phyloP scores from a whole-genome alignment of 345 rosid genomes.

The Dimocarpus longan region DNA sequence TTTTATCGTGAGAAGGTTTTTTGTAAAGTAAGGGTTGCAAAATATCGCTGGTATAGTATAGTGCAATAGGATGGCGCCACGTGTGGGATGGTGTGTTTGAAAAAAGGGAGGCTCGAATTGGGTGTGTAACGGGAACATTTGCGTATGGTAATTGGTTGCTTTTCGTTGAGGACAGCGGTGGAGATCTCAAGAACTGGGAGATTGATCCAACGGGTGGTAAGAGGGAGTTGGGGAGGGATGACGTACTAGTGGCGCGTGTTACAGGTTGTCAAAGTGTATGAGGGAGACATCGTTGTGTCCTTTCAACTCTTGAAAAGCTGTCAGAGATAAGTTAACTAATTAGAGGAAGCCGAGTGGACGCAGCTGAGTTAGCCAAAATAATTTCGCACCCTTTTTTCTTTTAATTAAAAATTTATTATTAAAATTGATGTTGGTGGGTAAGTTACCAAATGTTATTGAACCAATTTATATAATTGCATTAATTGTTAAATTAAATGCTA shows the following conservation, averaged over 20 bases:
- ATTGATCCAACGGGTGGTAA: conserved; percentile 31
- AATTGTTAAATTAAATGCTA: no score
- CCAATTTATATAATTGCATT: no score
- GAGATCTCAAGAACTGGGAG: conserved; percentile 7
- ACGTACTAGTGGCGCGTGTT: conserved; percentile 23
- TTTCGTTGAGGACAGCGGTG: background rate
- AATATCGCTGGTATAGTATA: conserved; percentile 16
- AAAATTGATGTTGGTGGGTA: background rate
- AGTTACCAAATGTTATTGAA: background rate
- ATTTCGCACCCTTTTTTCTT: background rate
- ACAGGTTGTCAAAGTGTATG: background rate
- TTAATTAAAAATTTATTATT: background rate
- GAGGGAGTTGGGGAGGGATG: background rate
- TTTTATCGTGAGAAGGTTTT: conserved; percentile 23
- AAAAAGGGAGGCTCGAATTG: background rate
- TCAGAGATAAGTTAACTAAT: background rate
- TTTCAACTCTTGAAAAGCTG: conserved; percentile 15
- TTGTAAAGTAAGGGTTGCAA: background rate
- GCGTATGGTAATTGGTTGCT: conserved; percentile 28
- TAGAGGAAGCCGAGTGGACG: background rate
- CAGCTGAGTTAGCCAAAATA: background rate
- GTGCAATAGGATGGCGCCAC: conserved; percentile 26
- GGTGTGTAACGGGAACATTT: conserved; percentile 34
- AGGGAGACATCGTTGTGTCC: background rate
- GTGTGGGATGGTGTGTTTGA: background rate